These are phyloP conservation scores for Rhinocladiella mackenziei DNA, from an alignment of 2,329 filamentous ascomycete species.

Conservation along the genomic window DNA sequence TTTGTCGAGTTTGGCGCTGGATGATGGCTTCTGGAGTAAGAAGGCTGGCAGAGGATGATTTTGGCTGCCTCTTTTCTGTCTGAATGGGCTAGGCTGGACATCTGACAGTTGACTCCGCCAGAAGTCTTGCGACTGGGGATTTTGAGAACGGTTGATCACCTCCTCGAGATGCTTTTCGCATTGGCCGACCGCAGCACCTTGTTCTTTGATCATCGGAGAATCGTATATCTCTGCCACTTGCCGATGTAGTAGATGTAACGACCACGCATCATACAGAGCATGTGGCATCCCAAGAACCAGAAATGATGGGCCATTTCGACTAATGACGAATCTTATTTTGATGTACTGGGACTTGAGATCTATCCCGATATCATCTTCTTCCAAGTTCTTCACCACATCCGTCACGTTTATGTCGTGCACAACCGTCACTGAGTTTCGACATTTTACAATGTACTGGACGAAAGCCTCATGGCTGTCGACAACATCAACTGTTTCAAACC, in stretches of 20 bases:
- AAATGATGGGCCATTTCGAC: slow-evolving; percentile 36
- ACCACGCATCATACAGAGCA: slow-evolving; percentile 87
- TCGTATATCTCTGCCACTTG: slow-evolving; percentile 40
- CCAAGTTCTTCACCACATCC: slow-evolving; percentile 8
- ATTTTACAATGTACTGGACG: slow-evolving; percentile 16
- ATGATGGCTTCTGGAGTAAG: slow-evolving; percentile 46
- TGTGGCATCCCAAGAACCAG: slow-evolving; percentile 73
- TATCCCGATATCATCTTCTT: slow-evolving; percentile 22
- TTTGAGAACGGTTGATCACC: slow-evolving; percentile 48
- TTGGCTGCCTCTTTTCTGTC: not conserved
- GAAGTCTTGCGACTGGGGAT: slow-evolving; percentile 54
- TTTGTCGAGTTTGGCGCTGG: slow-evolving; percentile 39
- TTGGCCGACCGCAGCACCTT: not conserved
- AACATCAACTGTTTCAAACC: slow-evolving; percentile 57
- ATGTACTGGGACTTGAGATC: slow-evolving; percentile 3
- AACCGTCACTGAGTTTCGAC: slow-evolving; percentile 2
- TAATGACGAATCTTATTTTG: slow-evolving; percentile 38
- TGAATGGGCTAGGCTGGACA: slow-evolving; percentile 10
- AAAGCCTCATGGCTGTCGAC: slow-evolving; percentile 4
- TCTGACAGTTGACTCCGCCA: slow-evolving; percentile 64
- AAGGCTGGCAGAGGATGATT: slow-evolving; percentile 28
- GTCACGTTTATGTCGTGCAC: slow-evolving; percentile 6
- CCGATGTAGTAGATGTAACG: slow-evolving; percentile 67
- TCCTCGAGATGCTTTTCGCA: slow-evolving; percentile 49
- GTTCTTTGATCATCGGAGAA: not conserved